Conservation (phyloP, 306 rosid species). For the Vicia villosa region DNA sequence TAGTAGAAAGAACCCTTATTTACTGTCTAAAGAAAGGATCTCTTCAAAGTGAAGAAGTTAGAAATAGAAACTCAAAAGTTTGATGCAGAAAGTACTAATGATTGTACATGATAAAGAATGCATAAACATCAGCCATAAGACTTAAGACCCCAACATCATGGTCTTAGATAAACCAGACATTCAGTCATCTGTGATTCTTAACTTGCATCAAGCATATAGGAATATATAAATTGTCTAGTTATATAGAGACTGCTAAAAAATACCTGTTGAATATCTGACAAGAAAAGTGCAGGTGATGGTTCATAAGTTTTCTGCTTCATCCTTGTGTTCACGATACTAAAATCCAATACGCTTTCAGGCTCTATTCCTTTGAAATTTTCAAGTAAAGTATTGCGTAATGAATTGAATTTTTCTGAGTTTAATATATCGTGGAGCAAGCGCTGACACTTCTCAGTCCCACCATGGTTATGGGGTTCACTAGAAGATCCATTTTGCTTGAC, state of each 20-base stretch:
- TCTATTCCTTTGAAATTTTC: slow-evolving; percentile 78
- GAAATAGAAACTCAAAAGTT: no score
- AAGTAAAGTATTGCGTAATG: slow-evolving; percentile 59
- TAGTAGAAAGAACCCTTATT: no score
- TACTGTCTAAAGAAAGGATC: no score
- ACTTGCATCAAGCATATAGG: slow-evolving; percentile 24
- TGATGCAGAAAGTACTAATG: no score
- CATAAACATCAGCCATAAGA: not conserved
- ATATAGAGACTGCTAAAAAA: slow-evolving; percentile 24
- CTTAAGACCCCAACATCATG: slow-evolving; percentile 7
- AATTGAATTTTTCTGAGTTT: slow-evolving; percentile 71
- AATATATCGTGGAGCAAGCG: slow-evolving; percentile 58
- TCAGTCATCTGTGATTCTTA: slow-evolving; percentile 1
- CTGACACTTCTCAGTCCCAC: slow-evolving; percentile 54
- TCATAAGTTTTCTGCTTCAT: slow-evolving; percentile 77
- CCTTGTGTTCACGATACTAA: slow-evolving; percentile 66
- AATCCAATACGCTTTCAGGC: slow-evolving; percentile 68
- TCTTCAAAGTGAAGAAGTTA: no score
- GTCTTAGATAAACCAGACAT: slow-evolving; percentile 19
- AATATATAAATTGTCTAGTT: slow-evolving; percentile 3
- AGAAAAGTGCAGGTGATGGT: slow-evolving; percentile 72
- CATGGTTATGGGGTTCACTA: slow-evolving; percentile 44
- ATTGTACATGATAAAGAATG: no score
- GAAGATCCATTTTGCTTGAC: slow-evolving; percentile 50
- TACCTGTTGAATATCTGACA: slow-evolving; percentile 86